Evolutionary conservation across 148 eudicot genomes (phyloP).

Genomic region (Cornus controversa): DNA sequence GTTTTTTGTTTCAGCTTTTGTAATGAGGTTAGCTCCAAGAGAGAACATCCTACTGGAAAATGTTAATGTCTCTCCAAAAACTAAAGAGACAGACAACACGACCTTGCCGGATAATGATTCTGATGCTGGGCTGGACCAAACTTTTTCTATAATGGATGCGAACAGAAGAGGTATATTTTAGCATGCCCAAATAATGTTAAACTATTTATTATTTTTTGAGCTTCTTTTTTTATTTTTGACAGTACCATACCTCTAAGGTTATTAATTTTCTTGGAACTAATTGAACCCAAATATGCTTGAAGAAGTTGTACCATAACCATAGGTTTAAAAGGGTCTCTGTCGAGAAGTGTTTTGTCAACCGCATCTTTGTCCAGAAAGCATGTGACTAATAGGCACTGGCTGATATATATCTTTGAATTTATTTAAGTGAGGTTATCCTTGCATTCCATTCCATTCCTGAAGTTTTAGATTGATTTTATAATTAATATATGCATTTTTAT

Average conservation of each 20-base stretch:
- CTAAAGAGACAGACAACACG: constrained; percentile 28
- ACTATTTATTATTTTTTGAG: background rate
- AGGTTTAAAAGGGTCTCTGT: background rate
- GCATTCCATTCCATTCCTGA: too few species aligned
- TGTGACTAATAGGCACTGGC: background rate
- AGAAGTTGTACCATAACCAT: background rate
- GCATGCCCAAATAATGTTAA: background rate
- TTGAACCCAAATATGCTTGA: background rate
- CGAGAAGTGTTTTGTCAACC: background rate
- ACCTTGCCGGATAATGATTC: constrained; percentile 33
- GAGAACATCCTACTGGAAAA: constrained; percentile 38
- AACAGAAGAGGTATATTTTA: constrained; percentile 36
- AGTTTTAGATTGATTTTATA: background rate
- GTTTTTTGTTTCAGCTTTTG: constrained; percentile 54
- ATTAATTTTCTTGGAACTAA: background rate
- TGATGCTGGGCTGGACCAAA: constrained; percentile 18
- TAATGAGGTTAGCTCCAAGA: constrained; percentile 39
- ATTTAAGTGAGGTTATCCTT: too few species aligned
- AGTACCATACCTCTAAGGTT: background rate
- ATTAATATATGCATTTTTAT: too few species aligned
- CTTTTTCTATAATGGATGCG: constrained; percentile 25
- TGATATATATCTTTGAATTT: background rate
- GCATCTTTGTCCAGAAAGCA: background rate
- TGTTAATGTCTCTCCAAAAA: constrained; percentile 36
- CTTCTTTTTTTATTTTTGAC: background rate